Evolutionary conservation across 768 basidiomycete genomes (phyloP), one percentile per base, ranked within the genome.

Genomic region (Termitomyces bulborhizus): DNA sequence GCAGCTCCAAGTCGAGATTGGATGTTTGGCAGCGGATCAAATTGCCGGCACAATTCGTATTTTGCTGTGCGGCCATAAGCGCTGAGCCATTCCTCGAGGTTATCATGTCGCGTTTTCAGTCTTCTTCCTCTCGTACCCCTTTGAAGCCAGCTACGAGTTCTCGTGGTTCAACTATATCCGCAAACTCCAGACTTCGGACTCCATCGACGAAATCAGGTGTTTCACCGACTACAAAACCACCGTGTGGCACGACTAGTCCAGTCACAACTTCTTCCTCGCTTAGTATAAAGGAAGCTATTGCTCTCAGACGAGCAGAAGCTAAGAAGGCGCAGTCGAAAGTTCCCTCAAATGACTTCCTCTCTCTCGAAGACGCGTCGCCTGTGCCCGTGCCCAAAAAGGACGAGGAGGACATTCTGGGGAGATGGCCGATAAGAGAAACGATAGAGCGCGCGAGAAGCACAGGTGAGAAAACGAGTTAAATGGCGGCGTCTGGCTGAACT

Each of bases 381-480:
- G 61, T 66, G 40, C 62, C 70, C 27, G 63, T 60, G 4, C 63
- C 65, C 4, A 51, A 64, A 16, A 67, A 66, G 36, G 72, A 74
- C 49, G 78, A 77, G 11, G 82, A 79, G 18, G 79, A 83, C 53
- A 72, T 82, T 6, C 70, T 86, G 0, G 87, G 89, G 29, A 73
- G 90, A 42, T 81, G 82, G 69, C 77, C 86, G 13, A 69, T 88
- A 50, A 79, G 81, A 53, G 88, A 92, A 63, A 80, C 85, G 0
- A 91, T 93, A 40, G 88, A 90, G 61, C 84, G 85, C 46, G 88
- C 83, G 11, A 80, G 86, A 50, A 86, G 78, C 61, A 85, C 87
- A 75, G 90, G 90, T 90, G 68, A 78, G 75, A 70, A 56, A 54
- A 54, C 57, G 57, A 59, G 49, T 57, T 46, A 46, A 27, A 43